phyloP scores from a whole-genome alignment of 1,284 basidiomycete species.

The Ustilago lituana region DNA sequence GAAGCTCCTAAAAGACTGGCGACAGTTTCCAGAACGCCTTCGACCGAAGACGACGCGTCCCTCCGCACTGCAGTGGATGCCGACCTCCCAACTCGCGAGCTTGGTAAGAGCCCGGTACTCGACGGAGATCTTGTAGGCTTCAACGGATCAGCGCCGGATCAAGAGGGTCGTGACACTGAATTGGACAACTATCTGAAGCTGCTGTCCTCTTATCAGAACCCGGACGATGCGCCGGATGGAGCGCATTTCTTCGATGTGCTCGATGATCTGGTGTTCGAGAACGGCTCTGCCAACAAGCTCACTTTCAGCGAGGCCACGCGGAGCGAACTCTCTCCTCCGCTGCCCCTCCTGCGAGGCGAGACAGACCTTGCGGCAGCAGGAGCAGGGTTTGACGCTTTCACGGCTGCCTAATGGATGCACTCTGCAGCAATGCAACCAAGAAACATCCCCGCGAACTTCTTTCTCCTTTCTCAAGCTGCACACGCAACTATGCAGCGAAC shows the following conservation, averaged over 20 bases:
- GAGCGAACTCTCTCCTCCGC: neutral
- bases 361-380: constrained; percentile 32
- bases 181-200: constrained; percentile 42
- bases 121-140: constrained; percentile 9
- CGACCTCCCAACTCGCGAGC: neutral
- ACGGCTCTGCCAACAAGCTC: constrained; percentile 17
- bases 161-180: constrained; percentile 20
- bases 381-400: constrained; percentile 29
- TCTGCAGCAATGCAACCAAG: too few species aligned
- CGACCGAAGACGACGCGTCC: constrained; percentile 26
- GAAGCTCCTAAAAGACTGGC: neutral
- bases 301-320: constrained; percentile 11
- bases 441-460: too few species aligned
- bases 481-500: neutral
- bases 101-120: neutral
- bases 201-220: constrained; percentile 45
- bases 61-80: constrained; percentile 17
- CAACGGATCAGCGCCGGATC: neutral
- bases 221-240: constrained; percentile 36
- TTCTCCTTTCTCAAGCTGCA: too few species aligned
- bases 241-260: constrained; percentile 40
- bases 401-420: constrained; percentile 16
- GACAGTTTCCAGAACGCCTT: constrained; percentile 10
- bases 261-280: constrained; percentile 42
- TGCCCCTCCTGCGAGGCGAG: constrained; percentile 20